Conservation (phyloP, 306 rosid species). For the Quercus agrifolia region DNA sequence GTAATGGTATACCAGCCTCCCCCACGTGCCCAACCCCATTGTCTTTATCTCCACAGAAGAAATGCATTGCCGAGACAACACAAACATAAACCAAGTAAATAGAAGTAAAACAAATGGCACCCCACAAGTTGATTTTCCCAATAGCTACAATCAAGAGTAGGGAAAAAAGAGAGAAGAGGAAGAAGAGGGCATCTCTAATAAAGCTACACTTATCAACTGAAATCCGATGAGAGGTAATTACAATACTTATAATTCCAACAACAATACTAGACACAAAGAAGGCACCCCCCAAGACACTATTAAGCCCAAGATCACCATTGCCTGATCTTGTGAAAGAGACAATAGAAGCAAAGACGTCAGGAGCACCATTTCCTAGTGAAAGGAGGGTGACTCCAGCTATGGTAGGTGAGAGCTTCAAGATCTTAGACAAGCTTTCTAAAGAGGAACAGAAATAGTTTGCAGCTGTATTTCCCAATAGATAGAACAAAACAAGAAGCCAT, state of each 20-base stretch:
- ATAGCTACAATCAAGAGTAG: slow-evolving; percentile 44
- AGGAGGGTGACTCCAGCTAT: slow-evolving; percentile 93
- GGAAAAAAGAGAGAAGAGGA: slow-evolving; percentile 52
- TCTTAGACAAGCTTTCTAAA: slow-evolving; percentile 55
- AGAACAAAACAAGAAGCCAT: slow-evolving; percentile 78
- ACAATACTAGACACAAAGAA: slow-evolving; percentile 65
- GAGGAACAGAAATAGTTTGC: slow-evolving; percentile 73
- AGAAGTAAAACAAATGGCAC: slow-evolving; percentile 50
- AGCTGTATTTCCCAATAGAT: slow-evolving; percentile 76
- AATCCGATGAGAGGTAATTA: slow-evolving; percentile 28
- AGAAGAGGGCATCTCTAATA: slow-evolving; percentile 54
- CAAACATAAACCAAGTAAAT: slow-evolving; percentile 65
- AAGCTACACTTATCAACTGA: slow-evolving; percentile 50
- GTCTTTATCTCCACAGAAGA: slow-evolving; percentile 21
- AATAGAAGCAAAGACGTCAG: slow-evolving; percentile 76
- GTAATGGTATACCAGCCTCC: slow-evolving; percentile 33
- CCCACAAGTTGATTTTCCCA: slow-evolving; percentile 55
- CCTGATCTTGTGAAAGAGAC: slow-evolving; percentile 56
- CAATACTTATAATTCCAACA: slow-evolving; percentile 59
- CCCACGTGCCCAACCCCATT: neutral
- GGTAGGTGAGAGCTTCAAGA: slow-evolving; percentile 68
- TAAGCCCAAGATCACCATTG: slow-evolving; percentile 60
- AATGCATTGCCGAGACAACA: slow-evolving; percentile 52
- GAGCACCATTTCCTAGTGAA: slow-evolving; percentile 87
- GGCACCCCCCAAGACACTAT: slow-evolving; percentile 74